A percentile compares a stretch with the other conserved stretches of the same genome.
Evolutionary conservation across 2,329 filamentous ascomycete species (phyloP).

Genomic region (Fusarium siculi): DNA sequence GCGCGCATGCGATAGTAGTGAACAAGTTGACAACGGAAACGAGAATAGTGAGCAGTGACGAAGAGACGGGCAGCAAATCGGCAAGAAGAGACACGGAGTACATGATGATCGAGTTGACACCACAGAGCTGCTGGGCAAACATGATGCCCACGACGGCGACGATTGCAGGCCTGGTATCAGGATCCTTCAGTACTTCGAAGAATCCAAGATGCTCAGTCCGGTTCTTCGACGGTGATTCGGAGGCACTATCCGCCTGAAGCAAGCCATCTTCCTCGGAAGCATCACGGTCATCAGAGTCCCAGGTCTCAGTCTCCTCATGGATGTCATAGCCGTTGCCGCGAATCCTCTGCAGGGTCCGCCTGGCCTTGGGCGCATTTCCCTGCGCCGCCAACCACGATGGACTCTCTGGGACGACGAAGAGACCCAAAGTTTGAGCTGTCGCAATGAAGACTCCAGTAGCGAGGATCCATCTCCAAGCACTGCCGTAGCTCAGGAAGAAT

Average conservation of each 20-base stretch:
- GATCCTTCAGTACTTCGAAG: constrained; percentile 72
- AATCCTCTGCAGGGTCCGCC: constrained; percentile 76
- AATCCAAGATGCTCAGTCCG: constrained; percentile 64
- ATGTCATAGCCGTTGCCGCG: constrained; percentile 77
- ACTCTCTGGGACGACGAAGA: constrained; percentile 86
- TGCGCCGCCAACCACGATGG: constrained; percentile 85
- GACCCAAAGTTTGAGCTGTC: constrained; percentile 71
- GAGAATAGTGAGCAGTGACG: constrained; percentile 84
- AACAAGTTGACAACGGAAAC: constrained; percentile 89
- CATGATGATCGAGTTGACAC: constrained; percentile 98
- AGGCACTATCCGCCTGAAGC: constrained; percentile 55
- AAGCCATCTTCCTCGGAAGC: constrained; percentile 77
- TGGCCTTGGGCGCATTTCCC: constrained; percentile 70
- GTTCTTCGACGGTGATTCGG: constrained; percentile 36
- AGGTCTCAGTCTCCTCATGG: constrained; percentile 75
- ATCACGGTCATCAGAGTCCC: constrained; percentile 59
- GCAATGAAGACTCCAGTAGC: constrained; percentile 77
- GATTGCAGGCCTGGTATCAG: constrained; percentile 76
- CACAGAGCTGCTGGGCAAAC: constrained; percentile 91
- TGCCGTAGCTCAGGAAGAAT: constrained; percentile 84
- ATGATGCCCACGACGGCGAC: constrained; percentile 90
- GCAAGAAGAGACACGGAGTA: constrained; percentile 93
- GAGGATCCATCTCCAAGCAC: constrained; percentile 86
- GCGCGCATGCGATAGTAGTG: constrained; percentile 83
- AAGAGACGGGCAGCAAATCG: constrained; percentile 82